phyloP scores from a whole-genome alignment of 345 rosid species.

The Aquilaria malaccensis region DNA sequence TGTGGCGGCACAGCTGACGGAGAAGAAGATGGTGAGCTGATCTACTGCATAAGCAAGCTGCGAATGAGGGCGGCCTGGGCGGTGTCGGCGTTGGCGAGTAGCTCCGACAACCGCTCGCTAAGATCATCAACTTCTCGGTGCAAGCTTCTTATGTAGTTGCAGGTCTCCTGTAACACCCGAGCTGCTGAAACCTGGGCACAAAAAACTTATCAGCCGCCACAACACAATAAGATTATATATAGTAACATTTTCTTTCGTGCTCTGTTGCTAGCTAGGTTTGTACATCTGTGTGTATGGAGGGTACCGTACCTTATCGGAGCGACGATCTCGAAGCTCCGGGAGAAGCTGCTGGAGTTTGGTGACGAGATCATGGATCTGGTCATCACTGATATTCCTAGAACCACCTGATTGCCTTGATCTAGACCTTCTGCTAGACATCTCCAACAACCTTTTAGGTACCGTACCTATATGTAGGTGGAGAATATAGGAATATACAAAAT shows the following conservation, averaged over 20 bases:
- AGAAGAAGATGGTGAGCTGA: no score
- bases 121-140: conserved; percentile 77
- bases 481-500: no score
- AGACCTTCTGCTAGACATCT: conserved; percentile 84
- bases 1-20: no score
- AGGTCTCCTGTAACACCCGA: conserved; percentile 68
- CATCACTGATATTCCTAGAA: conserved; percentile 69
- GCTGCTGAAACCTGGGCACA: conserved; percentile 56
- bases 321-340: conserved; percentile 63
- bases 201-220: no score
- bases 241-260: background rate
- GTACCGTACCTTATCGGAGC: conserved; percentile 53
- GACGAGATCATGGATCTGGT: conserved; percentile 89
- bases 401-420: conserved; percentile 56
- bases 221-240: background rate
- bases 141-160: conserved; percentile 74
- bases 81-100: conserved; percentile 58
- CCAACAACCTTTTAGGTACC: background rate
- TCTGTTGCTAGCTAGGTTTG: background rate
- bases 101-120: conserved; percentile 70
- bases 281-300: background rate
- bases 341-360: conserved; percentile 79
- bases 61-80: conserved; percentile 79
- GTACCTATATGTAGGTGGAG: no score
- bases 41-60: conserved; percentile 51